Conservation (phyloP, 2,329 filamentous ascomycete species). For the Didymella arachidicola region DNA sequence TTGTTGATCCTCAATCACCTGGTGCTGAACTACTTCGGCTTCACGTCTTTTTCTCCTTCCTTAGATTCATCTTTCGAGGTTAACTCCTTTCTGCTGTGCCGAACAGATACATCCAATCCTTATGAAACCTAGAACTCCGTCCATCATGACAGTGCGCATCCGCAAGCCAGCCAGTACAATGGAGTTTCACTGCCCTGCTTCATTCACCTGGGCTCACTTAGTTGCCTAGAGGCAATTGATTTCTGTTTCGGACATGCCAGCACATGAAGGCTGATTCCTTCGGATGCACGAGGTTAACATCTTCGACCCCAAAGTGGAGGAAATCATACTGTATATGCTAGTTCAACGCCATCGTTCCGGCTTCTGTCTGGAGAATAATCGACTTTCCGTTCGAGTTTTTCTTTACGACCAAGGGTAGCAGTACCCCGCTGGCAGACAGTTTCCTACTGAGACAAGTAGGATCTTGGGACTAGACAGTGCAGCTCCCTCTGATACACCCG, state of each 20-base stretch:
- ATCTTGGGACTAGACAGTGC: no score
- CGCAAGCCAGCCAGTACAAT: neutral
- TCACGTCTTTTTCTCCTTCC: neutral
- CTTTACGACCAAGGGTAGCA: no score
- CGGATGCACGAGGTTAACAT: no score
- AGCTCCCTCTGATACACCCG: no score
- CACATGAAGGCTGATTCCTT: neutral
- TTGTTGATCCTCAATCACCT: neutral
- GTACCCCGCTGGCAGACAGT: no score
- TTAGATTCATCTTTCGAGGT: neutral
- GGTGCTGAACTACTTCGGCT: neutral
- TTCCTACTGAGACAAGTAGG: no score
- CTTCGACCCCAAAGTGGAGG: no score
- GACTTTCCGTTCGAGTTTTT: no score
- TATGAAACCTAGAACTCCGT: neutral
- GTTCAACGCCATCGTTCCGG: no score
- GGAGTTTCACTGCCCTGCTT: neutral
- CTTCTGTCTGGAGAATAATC: no score
- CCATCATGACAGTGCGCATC: neutral
- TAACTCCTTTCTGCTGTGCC: neutral
- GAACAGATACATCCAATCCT: neutral
- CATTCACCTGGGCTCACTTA: neutral
- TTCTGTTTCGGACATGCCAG: neutral
- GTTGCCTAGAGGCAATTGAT: neutral
- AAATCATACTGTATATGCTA: no score